A percentile compares a stretch with the other conserved stretches of the same genome.
Conservation (phyloP, 1,284 basidiomycete genomes). For the Inonotus obliquus region DNA sequence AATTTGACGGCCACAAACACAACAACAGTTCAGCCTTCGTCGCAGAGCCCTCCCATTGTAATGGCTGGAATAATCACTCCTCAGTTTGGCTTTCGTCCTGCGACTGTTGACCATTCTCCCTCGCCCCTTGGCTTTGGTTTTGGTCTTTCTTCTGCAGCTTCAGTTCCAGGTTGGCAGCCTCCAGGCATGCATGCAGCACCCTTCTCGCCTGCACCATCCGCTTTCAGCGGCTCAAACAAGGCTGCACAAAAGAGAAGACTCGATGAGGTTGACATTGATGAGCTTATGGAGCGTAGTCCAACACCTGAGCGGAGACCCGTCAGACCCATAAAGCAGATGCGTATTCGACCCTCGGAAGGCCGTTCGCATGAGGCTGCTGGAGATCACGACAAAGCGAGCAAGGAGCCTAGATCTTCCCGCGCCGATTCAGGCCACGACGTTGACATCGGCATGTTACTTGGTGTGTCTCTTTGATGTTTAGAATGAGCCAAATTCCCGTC, state of each 20-base stretch:
- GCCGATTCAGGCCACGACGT: constrained; percentile 47
- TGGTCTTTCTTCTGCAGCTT: constrained; percentile 44
- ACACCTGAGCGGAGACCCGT: constrained; percentile 61
- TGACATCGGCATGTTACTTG: constrained; percentile 74
- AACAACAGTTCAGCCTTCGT: background rate
- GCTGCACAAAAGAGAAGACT: constrained; percentile 56
- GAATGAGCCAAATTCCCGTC: constrained; percentile 10
- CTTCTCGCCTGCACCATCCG: constrained; percentile 37
- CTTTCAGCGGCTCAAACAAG: constrained; percentile 32
- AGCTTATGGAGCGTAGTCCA: constrained; percentile 76
- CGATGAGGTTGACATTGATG: constrained; percentile 56
- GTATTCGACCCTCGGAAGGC: constrained; percentile 44
- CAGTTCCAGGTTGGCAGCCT: constrained; percentile 34
- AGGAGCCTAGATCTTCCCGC: constrained; percentile 41
- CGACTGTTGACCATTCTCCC: constrained; percentile 55
- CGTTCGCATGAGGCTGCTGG: constrained; percentile 26
- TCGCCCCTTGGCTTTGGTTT: constrained; percentile 71
- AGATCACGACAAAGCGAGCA: constrained; percentile 30
- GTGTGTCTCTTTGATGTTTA: constrained; percentile 37
- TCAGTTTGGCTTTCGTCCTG: constrained; percentile 58
- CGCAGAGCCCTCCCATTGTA: constrained; percentile 12
- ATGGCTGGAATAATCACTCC: constrained; percentile 72
- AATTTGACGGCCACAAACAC: background rate
- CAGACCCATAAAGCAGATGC: constrained; percentile 62
- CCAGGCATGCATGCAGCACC: constrained; percentile 40